Conservation (phyloP, 2,329 filamentous ascomycete species). For the Allantophomopsis cytisporea region DNA sequence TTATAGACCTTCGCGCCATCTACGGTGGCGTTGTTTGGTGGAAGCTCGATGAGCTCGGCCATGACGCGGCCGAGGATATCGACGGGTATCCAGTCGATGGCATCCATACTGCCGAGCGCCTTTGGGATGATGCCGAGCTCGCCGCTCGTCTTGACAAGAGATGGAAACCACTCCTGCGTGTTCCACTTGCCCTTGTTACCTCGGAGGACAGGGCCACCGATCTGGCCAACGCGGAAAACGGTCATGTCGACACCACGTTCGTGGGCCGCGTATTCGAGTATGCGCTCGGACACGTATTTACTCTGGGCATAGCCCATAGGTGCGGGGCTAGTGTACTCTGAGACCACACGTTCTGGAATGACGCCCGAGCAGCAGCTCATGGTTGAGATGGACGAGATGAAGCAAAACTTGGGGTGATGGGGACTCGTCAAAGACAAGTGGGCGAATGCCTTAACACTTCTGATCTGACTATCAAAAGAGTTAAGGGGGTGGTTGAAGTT, state of each 20-base stretch:
- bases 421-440: neutral
- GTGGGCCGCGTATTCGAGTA: conserved; percentile 12
- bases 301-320: conserved; percentile 19
- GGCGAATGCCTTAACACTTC: conserved; percentile 22
- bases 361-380: neutral
- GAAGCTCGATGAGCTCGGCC: conserved; percentile 13
- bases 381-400: conserved; percentile 8
- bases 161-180: conserved; percentile 25
- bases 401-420: conserved; percentile 3
- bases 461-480: conserved; percentile 19
- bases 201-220: conserved; percentile 13
- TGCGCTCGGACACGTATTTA: conserved; percentile 15
- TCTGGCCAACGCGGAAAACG: conserved; percentile 19
- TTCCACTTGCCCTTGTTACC: conserved; percentile 21
- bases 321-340: neutral
- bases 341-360: conserved; percentile 20
- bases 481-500: conserved; percentile 19
- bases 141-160: conserved; percentile 21
- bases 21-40: neutral
- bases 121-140: conserved; percentile 22
- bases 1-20: conserved; percentile 9
- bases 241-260: conserved; percentile 11
- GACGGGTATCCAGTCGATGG: conserved; percentile 29
- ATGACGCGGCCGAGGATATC: conserved; percentile 24
- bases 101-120: conserved; percentile 18